These are phyloP conservation scores for Chlorella sp. DNA, from an alignment of 139 green algal genomes.

Conservation along the genomic window DNA sequence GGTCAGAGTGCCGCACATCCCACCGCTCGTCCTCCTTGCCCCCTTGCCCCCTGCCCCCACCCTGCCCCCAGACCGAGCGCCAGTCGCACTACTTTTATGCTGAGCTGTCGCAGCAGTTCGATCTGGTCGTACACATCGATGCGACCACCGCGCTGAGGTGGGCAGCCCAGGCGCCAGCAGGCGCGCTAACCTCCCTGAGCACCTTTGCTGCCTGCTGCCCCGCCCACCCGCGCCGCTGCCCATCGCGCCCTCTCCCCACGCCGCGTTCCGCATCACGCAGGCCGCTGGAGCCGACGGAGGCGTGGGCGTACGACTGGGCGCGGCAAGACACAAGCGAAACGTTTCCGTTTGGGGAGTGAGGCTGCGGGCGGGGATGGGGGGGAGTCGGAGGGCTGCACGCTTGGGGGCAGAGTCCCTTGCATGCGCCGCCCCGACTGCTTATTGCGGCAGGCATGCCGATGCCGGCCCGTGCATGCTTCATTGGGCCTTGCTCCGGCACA, in stretches of 20 bases:
- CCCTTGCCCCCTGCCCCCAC: too few species aligned
- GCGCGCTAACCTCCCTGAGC: background rate
- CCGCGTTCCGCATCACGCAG: constrained; percentile 39
- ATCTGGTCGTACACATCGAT: constrained; percentile 58
- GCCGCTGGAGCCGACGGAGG: constrained; percentile 36
- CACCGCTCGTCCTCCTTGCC: too few species aligned
- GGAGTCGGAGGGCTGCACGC: too few species aligned
- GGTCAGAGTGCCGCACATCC: too few species aligned
- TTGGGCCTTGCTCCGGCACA: too few species aligned
- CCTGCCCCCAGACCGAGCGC: too few species aligned
- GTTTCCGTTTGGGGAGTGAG: constrained; percentile 28
- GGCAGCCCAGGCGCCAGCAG: background rate
- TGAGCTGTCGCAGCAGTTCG: constrained; percentile 57
- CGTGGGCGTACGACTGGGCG: constrained; percentile 23
- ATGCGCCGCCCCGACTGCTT: too few species aligned
- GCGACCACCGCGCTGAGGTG: constrained; percentile 3
- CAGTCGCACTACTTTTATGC: constrained; percentile 58
- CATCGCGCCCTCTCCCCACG: background rate
- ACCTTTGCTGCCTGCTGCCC: background rate
- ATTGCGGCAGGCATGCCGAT: too few species aligned
- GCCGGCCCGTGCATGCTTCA: too few species aligned
- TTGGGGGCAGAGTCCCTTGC: too few species aligned
- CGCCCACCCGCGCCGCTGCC: background rate
- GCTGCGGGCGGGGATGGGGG: too few species aligned
- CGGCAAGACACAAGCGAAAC: constrained; percentile 26